These are phyloP conservation scores for Sporothrix sp. DNA, from an alignment of 2,329 filamentous ascomycete species.

Conservation along the genomic window DNA sequence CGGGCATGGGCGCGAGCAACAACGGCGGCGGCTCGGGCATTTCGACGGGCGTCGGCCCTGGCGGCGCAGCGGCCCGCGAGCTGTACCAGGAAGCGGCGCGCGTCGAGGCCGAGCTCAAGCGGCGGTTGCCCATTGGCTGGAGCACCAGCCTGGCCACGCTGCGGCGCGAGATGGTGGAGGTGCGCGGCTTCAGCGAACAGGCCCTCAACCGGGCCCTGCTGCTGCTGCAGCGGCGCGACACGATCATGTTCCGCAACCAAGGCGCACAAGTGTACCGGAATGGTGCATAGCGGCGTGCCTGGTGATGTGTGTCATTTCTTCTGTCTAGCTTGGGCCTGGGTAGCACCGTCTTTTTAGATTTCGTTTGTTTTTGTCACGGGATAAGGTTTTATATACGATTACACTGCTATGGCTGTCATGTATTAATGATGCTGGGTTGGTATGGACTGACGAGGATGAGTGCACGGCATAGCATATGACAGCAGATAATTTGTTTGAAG, in stretches of 20 bases:
- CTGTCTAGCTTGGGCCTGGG: not conserved
- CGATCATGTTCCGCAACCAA: slow-evolving; percentile 69
- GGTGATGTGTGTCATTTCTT: not conserved
- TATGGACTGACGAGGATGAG: not conserved
- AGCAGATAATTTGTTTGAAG: not conserved
- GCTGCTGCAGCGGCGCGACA: slow-evolving; percentile 79
- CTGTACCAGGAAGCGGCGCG: slow-evolving; percentile 81
- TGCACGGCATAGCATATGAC: not conserved
- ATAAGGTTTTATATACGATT: slow-evolving; percentile 3
- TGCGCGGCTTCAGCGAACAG: slow-evolving; percentile 81
- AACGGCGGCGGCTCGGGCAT: slow-evolving; percentile 29
- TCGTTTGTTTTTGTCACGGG: not conserved
- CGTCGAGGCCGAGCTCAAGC: slow-evolving; percentile 79
- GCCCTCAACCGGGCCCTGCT: slow-evolving; percentile 75
- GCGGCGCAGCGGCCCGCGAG: slow-evolving; percentile 70
- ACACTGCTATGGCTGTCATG: not conserved
- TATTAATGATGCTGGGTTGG: not conserved
- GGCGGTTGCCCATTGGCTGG: slow-evolving; percentile 87
- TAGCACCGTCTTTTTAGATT: slow-evolving; percentile 1
- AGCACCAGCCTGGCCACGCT: slow-evolving; percentile 82
- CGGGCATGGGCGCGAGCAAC: slow-evolving; percentile 7
- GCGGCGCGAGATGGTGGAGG: slow-evolving; percentile 82
- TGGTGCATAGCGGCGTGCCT: slow-evolving; percentile 40
- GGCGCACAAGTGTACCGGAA: slow-evolving; percentile 66
- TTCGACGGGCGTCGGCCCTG: slow-evolving; percentile 28